These are phyloP conservation scores for Flagelloscypha sp. DNA, from an alignment of 768 basidiomycete genomes.

Conservation along the genomic window DNA sequence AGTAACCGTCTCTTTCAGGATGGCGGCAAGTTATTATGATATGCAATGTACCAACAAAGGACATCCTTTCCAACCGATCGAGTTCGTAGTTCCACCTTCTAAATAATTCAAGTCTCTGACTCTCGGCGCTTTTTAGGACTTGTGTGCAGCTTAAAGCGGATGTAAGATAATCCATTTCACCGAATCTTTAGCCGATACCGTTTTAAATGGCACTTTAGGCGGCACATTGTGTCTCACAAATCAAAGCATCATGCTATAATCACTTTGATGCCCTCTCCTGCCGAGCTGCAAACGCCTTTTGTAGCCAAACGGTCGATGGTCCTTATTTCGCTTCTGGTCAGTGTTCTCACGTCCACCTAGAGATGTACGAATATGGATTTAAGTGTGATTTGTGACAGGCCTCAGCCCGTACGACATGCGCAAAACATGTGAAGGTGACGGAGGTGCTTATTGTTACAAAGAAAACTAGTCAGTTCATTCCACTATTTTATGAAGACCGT, in stretches of 20 bases:
- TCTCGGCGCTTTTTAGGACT: no score
- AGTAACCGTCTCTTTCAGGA: no score
- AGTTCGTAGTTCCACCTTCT: constrained; percentile 16
- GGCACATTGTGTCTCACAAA: no score
- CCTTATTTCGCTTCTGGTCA: constrained; percentile 25
- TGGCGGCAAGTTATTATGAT: constrained; percentile 34
- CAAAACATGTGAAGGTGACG: constrained; percentile 1
- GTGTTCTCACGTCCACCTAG: constrained; percentile 11
- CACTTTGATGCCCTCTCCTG: constrained; percentile 36
- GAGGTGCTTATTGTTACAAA: constrained; percentile 6
- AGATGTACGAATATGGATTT: no score
- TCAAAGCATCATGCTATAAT: constrained; percentile 31
- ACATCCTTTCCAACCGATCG: constrained; percentile 27
- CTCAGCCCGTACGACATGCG: constrained; percentile 7
- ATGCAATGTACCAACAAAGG: constrained; percentile 40
- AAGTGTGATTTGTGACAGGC: no score
- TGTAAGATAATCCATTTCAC: no score
- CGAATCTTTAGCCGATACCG: no score
- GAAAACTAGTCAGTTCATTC: no score
- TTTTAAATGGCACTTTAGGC: no score
- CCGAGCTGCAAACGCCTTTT: constrained; percentile 30
- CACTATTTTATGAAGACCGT: no score
- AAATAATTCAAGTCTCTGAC: no score
- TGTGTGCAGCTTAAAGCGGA: no score
- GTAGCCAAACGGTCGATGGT: constrained; percentile 18